Evolutionary conservation across 169 alveolate genomes (phyloP).

Genomic region (Toxoplasma gondii): DNA sequence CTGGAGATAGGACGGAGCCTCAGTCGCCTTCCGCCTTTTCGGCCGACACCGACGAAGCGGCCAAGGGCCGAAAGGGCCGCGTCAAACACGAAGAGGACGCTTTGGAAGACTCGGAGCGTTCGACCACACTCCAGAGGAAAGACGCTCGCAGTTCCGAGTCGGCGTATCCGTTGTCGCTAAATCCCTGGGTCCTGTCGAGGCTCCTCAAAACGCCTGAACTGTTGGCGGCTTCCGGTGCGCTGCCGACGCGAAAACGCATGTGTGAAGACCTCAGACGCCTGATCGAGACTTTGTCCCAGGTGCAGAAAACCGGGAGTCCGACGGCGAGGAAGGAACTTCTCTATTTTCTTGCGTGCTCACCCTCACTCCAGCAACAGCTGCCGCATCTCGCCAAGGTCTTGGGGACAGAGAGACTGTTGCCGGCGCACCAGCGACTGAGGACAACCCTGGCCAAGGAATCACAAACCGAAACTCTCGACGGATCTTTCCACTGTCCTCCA

Average conservation of each 20-base stretch:
- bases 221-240: conserved; percentile 46
- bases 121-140: not conserved
- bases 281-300: not conserved
- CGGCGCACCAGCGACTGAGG: conserved; percentile 38
- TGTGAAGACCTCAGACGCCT: conserved; percentile 42
- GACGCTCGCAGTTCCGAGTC: not conserved
- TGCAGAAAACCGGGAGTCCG: conserved; percentile 30
- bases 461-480: not conserved
- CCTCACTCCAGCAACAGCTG: conserved; percentile 54
- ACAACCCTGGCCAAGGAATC: not conserved
- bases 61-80: not conserved
- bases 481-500: not conserved
- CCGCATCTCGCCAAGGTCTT: conserved; percentile 42
- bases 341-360: conserved; percentile 43
- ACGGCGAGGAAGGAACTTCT: conserved; percentile 44
- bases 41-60: too few relatives aligned
- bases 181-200: conserved; percentile 58
- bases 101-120: not conserved
- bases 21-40: too few relatives aligned
- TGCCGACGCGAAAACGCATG: conserved; percentile 35
- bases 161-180: not conserved
- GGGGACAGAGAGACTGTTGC: conserved; percentile 48
- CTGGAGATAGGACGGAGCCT: not conserved
- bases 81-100: not conserved
- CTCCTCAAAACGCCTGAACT: conserved; percentile 24